Conservation (phyloP, 2,329 filamentous ascomycete species). For the Chrysoporthe puriensis region DNA sequence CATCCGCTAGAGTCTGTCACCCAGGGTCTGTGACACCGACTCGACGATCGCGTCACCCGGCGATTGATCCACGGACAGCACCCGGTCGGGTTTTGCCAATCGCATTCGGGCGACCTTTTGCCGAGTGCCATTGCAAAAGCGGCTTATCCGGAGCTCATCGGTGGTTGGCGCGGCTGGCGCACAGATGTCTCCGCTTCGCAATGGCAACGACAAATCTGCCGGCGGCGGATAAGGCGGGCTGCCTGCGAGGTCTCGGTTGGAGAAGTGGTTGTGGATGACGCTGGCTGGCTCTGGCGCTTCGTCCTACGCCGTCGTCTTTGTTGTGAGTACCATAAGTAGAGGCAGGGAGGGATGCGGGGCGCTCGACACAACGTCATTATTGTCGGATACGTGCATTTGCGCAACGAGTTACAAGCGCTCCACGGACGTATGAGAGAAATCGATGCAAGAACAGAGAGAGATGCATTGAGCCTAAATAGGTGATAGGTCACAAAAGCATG, state of each 20-base stretch:
- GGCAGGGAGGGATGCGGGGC: neutral
- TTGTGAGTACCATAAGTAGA: neutral
- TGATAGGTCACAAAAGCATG: neutral
- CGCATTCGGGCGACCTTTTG: constrained; percentile 15
- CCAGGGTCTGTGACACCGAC: neutral
- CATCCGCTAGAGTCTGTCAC: neutral
- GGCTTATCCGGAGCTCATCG: constrained; percentile 5
- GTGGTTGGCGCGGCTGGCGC: constrained; percentile 16
- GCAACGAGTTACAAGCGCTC: neutral
- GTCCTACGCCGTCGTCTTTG: neutral
- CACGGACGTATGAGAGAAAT: neutral
- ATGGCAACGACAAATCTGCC: neutral
- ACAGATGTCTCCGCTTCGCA: neutral
- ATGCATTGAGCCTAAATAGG: constrained; percentile 11
- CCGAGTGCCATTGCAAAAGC: constrained; percentile 13
- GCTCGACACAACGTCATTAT: neutral
- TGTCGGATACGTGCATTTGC: no score
- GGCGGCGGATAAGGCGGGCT: neutral
- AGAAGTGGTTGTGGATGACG: neutral
- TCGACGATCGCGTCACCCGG: neutral
- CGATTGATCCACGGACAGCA: neutral
- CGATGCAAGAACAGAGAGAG: neutral
- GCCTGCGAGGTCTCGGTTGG: neutral
- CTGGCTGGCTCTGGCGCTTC: neutral
- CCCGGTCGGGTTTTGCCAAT: neutral